phyloP scores from a whole-genome alignment of 768 basidiomycete genomes.

The Tulasnella calospora region DNA sequence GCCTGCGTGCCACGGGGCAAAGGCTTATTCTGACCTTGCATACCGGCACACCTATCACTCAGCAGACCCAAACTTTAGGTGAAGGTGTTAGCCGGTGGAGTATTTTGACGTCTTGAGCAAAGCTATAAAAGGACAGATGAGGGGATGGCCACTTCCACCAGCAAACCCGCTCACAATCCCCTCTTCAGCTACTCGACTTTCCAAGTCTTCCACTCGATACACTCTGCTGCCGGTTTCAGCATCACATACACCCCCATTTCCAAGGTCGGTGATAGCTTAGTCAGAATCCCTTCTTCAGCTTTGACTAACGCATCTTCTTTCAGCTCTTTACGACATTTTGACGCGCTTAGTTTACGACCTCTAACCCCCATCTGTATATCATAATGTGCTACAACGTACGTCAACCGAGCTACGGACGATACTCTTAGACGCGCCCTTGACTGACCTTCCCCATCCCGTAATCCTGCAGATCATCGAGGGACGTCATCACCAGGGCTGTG shows the following conservation, averaged over 20 bases:
- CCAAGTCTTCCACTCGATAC: background rate
- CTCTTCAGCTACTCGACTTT: background rate
- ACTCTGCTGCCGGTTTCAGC: background rate
- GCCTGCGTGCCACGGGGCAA: slow-evolving; percentile 5
- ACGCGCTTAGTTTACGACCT: background rate
- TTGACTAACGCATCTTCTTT: background rate
- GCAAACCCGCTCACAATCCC: slow-evolving; percentile 1
- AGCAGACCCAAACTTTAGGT: slow-evolving; percentile 3
- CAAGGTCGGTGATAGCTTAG: background rate
- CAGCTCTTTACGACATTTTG: background rate
- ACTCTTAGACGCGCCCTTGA: background rate
- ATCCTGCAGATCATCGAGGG: slow-evolving; percentile 25
- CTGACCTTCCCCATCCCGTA: background rate
- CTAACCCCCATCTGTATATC: background rate
- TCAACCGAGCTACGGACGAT: slow-evolving; percentile 1
- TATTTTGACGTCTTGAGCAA: slow-evolving; percentile 1
- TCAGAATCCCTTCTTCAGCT: background rate
- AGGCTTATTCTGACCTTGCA: slow-evolving; percentile 12
- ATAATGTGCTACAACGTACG: slow-evolving; percentile 28
- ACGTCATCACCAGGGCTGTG: slow-evolving; percentile 26
- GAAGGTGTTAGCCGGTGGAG: slow-evolving; percentile 1
- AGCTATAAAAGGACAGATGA: background rate
- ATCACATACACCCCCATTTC: background rate
- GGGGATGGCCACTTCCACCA: background rate
- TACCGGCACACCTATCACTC: slow-evolving; percentile 1